Base-by-base conservation (phyloP, 768 basidiomycete species). In the Tylopilus vinaceipallidus region DNA sequence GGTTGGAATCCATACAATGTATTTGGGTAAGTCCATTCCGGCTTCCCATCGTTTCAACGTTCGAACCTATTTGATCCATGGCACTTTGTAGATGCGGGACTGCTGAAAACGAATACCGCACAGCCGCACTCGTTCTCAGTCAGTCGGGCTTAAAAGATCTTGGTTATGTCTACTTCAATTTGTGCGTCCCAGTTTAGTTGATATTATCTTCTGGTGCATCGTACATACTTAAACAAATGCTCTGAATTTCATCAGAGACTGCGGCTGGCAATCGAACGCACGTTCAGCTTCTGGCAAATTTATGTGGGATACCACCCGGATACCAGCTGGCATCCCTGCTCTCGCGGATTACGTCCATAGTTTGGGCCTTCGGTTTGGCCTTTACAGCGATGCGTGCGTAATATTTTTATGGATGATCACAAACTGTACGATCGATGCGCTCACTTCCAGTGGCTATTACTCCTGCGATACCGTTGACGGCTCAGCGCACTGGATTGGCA, bases 1-100 rank as follows among this genome's bases (percentile, higher is more conserved):
- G 55, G 55, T 23, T 56, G 55, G 55, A 56, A 56, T 30, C 52
- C 55, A 35, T 56, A 54, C 20, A 56, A 54, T 19, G 55, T 44
- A 8, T 54, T 47, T 32, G 16, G n/a, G 55, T 56, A 12, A 35
- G 55, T 46, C 32, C 23, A 3, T 17, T 0, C 12, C 6, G 6
- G 12, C n/a, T 42, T 20, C 4, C 7, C 10, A 22, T 22, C 22
- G 3, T 6, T 32, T 26, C 17, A 4, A 20, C 20, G 2, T 1
- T 19, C 36, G 3, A 48, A 2, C 12, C 10, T 6, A 19, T 12
- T 14, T 22, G 2, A 27, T 13, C 5, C 7, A 8, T 13, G 27
- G 12, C 27, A 19, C n/a, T 6, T 42, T 23, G 14, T 29, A 56
- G 55, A 32, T 56, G 55, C 36, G 1, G 37, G 4, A 54, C 52